Evolutionary conservation across 495 filamentous ascomycete species (phyloP).

Genomic region (Coniosporium apollinis): DNA sequence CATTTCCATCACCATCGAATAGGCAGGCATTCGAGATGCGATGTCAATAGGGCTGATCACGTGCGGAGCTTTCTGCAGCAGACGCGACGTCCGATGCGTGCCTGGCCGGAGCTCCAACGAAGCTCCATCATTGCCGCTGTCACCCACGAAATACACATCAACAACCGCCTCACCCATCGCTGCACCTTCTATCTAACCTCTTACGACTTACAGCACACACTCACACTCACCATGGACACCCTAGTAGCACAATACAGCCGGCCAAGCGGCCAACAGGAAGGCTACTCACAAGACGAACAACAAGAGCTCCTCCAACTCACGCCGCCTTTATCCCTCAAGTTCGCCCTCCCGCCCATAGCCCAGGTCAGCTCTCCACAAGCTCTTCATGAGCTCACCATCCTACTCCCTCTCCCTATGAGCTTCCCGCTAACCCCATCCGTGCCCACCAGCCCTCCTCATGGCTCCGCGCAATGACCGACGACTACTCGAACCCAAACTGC

Average conservation of each 20-base stretch:
- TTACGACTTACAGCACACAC: no score
- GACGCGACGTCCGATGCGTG: no score
- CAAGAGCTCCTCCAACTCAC: slow-evolving; percentile 49
- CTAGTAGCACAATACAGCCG: slow-evolving; percentile 80
- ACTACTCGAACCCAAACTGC: slow-evolving; percentile 86
- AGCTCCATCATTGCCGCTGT: no score
- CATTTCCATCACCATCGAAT: no score
- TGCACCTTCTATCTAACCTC: no score
- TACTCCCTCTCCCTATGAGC: slow-evolving; percentile 2
- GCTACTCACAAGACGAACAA: slow-evolving; percentile 56
- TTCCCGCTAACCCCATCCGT: slow-evolving; percentile 52
- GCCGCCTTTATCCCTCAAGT: slow-evolving; percentile 67
- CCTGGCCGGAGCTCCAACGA: no score
- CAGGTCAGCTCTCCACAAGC: slow-evolving; percentile 47
- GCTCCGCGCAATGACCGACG: slow-evolving; percentile 92
- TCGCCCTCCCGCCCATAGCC: slow-evolving; percentile 83
- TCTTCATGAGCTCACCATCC: not conserved
- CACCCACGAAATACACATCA: no score
- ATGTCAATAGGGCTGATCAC: no score
- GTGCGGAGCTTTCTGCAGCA: no score
- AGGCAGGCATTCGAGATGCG: no score
- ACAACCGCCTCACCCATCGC: no score
- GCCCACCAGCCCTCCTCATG: slow-evolving; percentile 70
- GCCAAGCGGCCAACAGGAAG: slow-evolving; percentile 53
- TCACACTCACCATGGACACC: slow-evolving; percentile 64